phyloP scores from a whole-genome alignment of 1,284 basidiomycete species.

The Puccinia novopanici region DNA sequence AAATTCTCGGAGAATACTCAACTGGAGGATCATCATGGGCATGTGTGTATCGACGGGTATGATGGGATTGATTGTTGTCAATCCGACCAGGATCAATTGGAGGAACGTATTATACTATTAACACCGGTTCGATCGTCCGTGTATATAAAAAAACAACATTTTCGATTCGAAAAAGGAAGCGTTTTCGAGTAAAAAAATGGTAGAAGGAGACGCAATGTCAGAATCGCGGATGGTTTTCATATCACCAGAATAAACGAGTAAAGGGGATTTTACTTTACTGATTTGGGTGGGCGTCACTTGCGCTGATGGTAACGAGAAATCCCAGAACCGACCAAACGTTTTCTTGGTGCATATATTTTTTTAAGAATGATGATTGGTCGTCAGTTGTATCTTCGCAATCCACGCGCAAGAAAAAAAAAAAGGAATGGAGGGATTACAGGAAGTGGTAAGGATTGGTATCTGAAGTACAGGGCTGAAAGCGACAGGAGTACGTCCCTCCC shows the following conservation, averaged over 20 bases:
- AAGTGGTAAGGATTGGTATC: constrained; percentile 80
- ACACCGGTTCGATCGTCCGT: background rate
- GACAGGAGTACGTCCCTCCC: constrained; percentile 85
- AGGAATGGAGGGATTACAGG: constrained; percentile 65
- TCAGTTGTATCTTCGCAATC: background rate
- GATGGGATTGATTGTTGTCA: constrained; percentile 80
- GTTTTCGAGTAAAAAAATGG: background rate
- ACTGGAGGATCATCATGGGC: constrained; percentile 68
- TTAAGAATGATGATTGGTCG: constrained; percentile 37
- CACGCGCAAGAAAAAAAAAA: constrained; percentile 38
- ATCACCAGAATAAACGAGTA: too few relatives aligned
- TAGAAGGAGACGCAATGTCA: too few relatives aligned
- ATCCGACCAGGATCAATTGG: constrained; percentile 85
- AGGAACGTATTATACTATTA: constrained; percentile 88
- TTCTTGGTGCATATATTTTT: constrained; percentile 65
- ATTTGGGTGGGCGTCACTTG: constrained; percentile 86
- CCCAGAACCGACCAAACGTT: constrained; percentile 88
- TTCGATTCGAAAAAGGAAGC: background rate
- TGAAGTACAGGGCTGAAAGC: constrained; percentile 88
- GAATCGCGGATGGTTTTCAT: too few relatives aligned
- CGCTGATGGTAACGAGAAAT: constrained; percentile 88
- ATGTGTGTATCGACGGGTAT: constrained; percentile 67
- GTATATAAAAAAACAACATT: background rate
- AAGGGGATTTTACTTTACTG: constrained; percentile 84
- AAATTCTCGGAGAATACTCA: background rate